Evolutionary conservation across 1,284 basidiomycete species (phyloP).

Genomic region (Xerocomus minutiporus): DNA sequence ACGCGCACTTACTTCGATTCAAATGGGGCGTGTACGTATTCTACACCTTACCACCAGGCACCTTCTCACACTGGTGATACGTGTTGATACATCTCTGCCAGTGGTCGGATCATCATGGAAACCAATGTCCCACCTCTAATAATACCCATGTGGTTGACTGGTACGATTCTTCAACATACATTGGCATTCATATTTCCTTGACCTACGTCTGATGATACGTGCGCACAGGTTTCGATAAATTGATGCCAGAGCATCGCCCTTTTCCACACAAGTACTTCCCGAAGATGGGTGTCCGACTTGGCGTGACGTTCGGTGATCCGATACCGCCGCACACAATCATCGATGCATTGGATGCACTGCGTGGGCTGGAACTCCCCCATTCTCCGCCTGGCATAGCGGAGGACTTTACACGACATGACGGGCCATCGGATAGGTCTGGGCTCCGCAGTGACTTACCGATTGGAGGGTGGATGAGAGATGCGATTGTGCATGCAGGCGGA

Average conservation of each 20-base stretch:
- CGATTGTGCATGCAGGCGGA: slow-evolving; percentile 3
- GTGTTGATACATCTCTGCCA: slow-evolving; percentile 30
- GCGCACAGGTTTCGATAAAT: slow-evolving; percentile 70
- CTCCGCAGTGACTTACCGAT: background rate
- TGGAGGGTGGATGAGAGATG: slow-evolving; percentile 13
- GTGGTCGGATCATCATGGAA: slow-evolving; percentile 84
- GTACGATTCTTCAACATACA: slow-evolving; percentile 32
- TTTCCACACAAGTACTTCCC: slow-evolving; percentile 74
- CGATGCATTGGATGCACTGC: slow-evolving; percentile 21
- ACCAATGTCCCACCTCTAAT: slow-evolving; percentile 68
- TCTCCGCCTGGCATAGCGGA: background rate
- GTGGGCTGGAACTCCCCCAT: background rate
- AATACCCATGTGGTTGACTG: slow-evolving; percentile 92
- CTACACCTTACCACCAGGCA: slow-evolving; percentile 5
- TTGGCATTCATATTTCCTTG: background rate
- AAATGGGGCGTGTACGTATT: slow-evolving; percentile 92
- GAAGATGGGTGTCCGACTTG: slow-evolving; percentile 54
- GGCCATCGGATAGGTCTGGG: background rate
- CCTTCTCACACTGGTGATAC: slow-evolving; percentile 2
- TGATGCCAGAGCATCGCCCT: slow-evolving; percentile 82
- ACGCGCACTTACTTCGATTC: slow-evolving; percentile 68
- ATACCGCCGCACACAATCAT: slow-evolving; percentile 44
- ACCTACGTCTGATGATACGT: background rate
- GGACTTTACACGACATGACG: background rate
- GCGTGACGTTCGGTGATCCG: slow-evolving; percentile 70